phyloP scores from a whole-genome alignment of 345 rosid genomes.

The Erysimum cheiranthoides region DNA sequence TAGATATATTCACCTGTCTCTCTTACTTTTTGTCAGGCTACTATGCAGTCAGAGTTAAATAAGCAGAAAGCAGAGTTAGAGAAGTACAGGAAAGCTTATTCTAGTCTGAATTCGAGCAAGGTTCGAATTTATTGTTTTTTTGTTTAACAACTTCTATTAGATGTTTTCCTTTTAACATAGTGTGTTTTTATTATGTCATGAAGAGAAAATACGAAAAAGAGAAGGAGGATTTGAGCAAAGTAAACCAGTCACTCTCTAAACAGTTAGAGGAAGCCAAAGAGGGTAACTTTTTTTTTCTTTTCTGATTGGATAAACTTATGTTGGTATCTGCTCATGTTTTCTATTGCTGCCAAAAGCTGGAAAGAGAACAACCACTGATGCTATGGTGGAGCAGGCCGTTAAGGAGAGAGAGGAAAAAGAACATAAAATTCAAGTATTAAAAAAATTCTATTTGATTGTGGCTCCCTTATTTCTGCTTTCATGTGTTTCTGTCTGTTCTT shows the following conservation, averaged over 20 bases:
- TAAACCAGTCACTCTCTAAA: conserved; percentile 71
- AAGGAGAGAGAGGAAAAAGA: conserved; percentile 96
- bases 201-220: conserved; percentile 55
- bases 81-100: conserved; percentile 1
- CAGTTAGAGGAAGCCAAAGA: conserved; percentile 89
- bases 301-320: conserved; percentile 10
- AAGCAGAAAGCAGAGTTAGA: conserved; percentile 37
- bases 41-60: conserved; percentile 47
- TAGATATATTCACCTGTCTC: conserved; percentile 30
- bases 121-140: conserved; percentile 42
- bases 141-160: not conserved
- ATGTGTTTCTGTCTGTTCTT: conserved; percentile 8
- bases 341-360: conserved; percentile 50
- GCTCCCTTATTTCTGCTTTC: conserved; percentile 9
- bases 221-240: conserved; percentile 74
- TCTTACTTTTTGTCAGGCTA: conserved; percentile 49
- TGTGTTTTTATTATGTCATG: conserved; percentile 3
- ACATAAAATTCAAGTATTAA: conserved; percentile 74
- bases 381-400: conserved; percentile 67
- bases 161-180: not conserved
- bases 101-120: conserved; percentile 46
- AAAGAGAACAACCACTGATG: conserved; percentile 56
- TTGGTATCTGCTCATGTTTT: conserved; percentile 37
- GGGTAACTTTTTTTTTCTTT: conserved; percentile 51
- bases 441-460: conserved; percentile 14